Evolutionary conservation across 192 early-diverging fungal species (phyloP).

Genomic region (Polychytrium aggregatum): DNA sequence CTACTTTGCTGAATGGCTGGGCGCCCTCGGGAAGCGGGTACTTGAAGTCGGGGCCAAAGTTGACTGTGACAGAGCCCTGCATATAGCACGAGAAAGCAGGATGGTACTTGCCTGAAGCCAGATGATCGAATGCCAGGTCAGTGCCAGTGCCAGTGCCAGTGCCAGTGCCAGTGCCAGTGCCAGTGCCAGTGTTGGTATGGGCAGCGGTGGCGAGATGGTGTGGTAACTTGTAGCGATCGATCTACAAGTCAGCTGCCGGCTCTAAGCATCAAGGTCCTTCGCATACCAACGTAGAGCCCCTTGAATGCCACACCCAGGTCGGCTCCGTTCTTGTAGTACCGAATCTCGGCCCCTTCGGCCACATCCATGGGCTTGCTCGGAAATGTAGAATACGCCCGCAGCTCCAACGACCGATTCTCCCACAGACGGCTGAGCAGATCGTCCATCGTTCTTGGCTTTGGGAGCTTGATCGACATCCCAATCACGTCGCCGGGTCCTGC

Average conservation of each 20-base stretch:
- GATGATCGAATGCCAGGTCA: too few relatives aligned
- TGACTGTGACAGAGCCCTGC: constrained; percentile 48
- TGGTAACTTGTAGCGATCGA: not conserved
- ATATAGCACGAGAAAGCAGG: constrained; percentile 60
- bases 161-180: too few relatives aligned
- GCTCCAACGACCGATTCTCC: constrained; percentile 10
- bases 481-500: not conserved
- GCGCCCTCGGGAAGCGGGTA: constrained; percentile 38
- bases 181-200: not conserved
- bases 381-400: constrained; percentile 19
- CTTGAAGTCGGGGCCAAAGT: constrained; percentile 59
- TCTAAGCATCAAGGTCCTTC: too few relatives aligned
- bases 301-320: constrained; percentile 53
- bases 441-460: constrained; percentile 7
- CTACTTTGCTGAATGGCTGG: constrained; percentile 18
- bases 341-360: constrained; percentile 41
- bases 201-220: too few relatives aligned
- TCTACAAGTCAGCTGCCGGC: too few relatives aligned
- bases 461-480: constrained; percentile 23
- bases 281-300: constrained; percentile 43
- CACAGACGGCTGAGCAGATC: constrained; percentile 17
- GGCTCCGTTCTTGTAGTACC: constrained; percentile 56
- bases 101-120: constrained; percentile 54
- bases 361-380: constrained; percentile 16
- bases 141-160: too few relatives aligned